These are phyloP conservation scores for Mycena albidolilacea DNA, from an alignment of 768 basidiomycete genomes.

Conservation along the genomic window DNA sequence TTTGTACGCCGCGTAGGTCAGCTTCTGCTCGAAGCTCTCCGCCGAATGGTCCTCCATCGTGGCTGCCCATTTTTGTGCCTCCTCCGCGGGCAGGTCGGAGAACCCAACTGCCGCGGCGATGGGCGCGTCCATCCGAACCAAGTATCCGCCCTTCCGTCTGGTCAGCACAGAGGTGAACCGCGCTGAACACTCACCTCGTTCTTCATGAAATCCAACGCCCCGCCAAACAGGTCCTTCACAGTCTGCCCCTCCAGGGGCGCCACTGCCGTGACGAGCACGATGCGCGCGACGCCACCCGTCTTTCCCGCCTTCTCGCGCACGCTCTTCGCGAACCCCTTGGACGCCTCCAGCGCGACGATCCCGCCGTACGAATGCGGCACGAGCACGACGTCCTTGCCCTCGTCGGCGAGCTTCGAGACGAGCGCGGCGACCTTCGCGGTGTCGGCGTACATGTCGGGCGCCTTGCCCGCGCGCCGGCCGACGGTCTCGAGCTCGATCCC, in stretches of 20 bases:
- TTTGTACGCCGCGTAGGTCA: slow-evolving; percentile 1
- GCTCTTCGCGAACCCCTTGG: slow-evolving; percentile 11
- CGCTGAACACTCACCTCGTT: neutral
- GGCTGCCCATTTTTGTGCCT: neutral
- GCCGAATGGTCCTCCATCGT: neutral
- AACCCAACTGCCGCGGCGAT: neutral
- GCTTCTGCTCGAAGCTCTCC: neutral
- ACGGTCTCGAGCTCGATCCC: neutral
- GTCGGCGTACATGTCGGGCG: neutral
- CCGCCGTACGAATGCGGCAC: slow-evolving; percentile 11
- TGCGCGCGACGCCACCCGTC: neutral
- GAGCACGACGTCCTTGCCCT: slow-evolving; percentile 11
- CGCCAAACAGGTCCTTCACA: slow-evolving; percentile 11
- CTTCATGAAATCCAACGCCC: neutral
- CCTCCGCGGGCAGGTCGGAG: slow-evolving; percentile 5
- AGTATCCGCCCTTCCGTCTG: neutral
- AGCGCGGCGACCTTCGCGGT: slow-evolving; percentile 8
- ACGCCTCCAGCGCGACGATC: slow-evolving; percentile 8
- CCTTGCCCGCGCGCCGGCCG: neutral
- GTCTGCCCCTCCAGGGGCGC: neutral
- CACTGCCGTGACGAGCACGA: slow-evolving; percentile 6
- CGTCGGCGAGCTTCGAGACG: neutral
- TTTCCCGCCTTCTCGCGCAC: neutral
- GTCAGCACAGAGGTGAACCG: too few species aligned
- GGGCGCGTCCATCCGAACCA: neutral